A percentile compares a stretch with the other conserved stretches of the same genome.
Conservation (phyloP, 129 eudicot genomes). For the Glebionis coronaria region DNA sequence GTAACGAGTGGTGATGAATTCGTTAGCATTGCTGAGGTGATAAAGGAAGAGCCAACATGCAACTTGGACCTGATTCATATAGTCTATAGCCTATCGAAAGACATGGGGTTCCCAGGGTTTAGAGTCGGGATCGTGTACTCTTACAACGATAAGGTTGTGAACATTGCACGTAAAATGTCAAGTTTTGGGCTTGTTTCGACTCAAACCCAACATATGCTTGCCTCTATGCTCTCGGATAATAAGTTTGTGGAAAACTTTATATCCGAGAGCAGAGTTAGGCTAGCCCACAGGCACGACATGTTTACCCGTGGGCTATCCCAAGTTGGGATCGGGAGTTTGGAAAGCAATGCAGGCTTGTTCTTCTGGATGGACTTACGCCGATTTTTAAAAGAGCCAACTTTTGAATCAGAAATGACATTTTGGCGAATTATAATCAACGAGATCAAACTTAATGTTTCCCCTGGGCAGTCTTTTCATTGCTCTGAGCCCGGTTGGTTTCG, state of each 20-base stretch:
- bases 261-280: conserved; percentile 34
- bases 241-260: conserved; percentile 37
- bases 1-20: conserved; percentile 31
- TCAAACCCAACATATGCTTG: conserved; percentile 53
- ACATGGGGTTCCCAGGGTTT: conserved; percentile 66
- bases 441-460: conserved; percentile 54
- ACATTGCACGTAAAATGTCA: conserved; percentile 55
- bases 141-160: conserved; percentile 52
- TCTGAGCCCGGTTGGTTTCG: conserved; percentile 65
- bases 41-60: conserved; percentile 28
- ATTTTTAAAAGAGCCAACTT: conserved; percentile 39
- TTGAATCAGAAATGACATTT: conserved; percentile 41
- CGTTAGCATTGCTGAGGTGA: conserved; percentile 50
- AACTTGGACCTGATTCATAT: conserved; percentile 48
- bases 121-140: conserved; percentile 64
- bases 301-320: conserved; percentile 49
- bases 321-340: conserved; percentile 41
- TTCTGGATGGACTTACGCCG: conserved; percentile 63
- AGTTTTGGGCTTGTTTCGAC: conserved; percentile 62
- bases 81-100: conserved; percentile 60
- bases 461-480: conserved; percentile 60
- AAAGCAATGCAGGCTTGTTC: conserved; percentile 54
- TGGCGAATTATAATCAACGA: conserved; percentile 45
- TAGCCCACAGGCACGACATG: conserved; percentile 38
- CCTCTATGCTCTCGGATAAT: conserved; percentile 49